These are phyloP conservation scores for Fomitopsis serialis DNA, from an alignment of 768 basidiomycete species.

Conservation along the genomic window DNA sequence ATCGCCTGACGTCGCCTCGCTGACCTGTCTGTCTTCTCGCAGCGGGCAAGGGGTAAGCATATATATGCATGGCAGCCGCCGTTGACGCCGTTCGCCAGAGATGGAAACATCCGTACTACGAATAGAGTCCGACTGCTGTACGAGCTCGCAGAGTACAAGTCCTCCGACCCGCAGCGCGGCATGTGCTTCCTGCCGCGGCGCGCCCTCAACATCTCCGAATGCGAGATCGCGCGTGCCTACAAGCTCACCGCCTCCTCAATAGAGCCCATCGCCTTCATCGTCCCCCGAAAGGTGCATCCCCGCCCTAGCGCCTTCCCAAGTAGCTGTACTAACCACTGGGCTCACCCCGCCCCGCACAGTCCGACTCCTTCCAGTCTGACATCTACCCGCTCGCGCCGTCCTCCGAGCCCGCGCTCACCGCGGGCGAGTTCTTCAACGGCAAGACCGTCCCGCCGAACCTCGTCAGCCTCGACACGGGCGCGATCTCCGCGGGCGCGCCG, in stretches of 20 bases:
- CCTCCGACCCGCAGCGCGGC: slow-evolving; percentile 89
- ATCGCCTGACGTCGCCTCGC: too few species aligned
- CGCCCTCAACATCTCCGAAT: slow-evolving; percentile 81
- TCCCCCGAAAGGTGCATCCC: slow-evolving; percentile 75
- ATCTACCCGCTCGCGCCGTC: slow-evolving; percentile 93
- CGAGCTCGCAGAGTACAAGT: slow-evolving; percentile 79
- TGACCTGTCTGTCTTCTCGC: too few species aligned
- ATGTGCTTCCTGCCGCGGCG: slow-evolving; percentile 96
- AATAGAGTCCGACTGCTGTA: slow-evolving; percentile 85
- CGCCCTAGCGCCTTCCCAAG: background rate
- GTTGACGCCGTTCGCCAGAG: slow-evolving; percentile 37
- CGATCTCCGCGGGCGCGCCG: slow-evolving; percentile 28
- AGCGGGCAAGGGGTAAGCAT: slow-evolving; percentile 80
- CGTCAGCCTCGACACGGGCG: slow-evolving; percentile 72
- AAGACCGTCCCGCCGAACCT: slow-evolving; percentile 76
- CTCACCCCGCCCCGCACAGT: slow-evolving; percentile 34
- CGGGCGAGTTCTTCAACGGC: slow-evolving; percentile 84
- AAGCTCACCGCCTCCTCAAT: slow-evolving; percentile 71
- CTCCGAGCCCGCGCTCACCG: slow-evolving; percentile 69
- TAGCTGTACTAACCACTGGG: background rate
- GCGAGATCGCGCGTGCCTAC: slow-evolving; percentile 93
- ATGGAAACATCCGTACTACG: slow-evolving; percentile 98
- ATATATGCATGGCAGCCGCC: background rate
- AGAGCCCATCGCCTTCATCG: slow-evolving; percentile 93
- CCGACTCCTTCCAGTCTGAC: slow-evolving; percentile 95